Percentiles rank a stretch among this genome's conserved stretches.
Conservation (phyloP, 768 basidiomycete species). For the Udeniomyces megalosporus region DNA sequence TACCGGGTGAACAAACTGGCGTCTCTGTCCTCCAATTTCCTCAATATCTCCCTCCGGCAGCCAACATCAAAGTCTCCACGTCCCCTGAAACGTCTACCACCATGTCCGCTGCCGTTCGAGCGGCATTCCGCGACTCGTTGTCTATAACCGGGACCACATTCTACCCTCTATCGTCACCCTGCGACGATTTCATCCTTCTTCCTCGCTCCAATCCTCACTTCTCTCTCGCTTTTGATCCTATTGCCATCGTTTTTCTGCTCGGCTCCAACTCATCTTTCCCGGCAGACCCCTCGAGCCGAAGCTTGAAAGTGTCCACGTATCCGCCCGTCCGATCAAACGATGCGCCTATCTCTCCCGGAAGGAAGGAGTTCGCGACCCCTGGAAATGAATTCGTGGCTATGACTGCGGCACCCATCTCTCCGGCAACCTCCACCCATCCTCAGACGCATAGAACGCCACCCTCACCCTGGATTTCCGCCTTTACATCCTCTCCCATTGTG, state of each 20-base stretch:
- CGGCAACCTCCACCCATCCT: constrained; percentile 16
- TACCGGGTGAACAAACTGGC: constrained; percentile 40
- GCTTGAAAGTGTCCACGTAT: constrained; percentile 50
- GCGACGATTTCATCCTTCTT: constrained; percentile 67
- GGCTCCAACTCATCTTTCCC: constrained; percentile 33
- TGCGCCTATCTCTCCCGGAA: constrained; percentile 23
- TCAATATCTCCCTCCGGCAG: constrained; percentile 24
- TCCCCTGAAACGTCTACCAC: constrained; percentile 4
- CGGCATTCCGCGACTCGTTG: constrained; percentile 48
- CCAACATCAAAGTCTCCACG: constrained; percentile 16
- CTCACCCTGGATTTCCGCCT: background rate
- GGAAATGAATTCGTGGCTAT: constrained; percentile 22
- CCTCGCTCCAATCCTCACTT: constrained; percentile 57
- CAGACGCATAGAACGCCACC: constrained; percentile 10
- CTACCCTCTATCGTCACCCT: constrained; percentile 43
- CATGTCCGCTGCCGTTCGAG: constrained; percentile 31
- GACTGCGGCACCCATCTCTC: constrained; percentile 25
- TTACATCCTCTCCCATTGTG: constrained; percentile 11
- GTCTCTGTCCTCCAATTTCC: constrained; percentile 56
- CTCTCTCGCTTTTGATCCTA: constrained; percentile 48
- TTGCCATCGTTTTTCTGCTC: constrained; percentile 46
- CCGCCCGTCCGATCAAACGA: constrained; percentile 40
- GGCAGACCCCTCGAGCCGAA: constrained; percentile 30
- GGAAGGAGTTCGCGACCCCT: constrained; percentile 23
- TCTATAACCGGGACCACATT: constrained; percentile 35